Evolutionary conservation across 208 protist genomes (phyloP).

Genomic region (Leishmania gerbilli): DNA sequence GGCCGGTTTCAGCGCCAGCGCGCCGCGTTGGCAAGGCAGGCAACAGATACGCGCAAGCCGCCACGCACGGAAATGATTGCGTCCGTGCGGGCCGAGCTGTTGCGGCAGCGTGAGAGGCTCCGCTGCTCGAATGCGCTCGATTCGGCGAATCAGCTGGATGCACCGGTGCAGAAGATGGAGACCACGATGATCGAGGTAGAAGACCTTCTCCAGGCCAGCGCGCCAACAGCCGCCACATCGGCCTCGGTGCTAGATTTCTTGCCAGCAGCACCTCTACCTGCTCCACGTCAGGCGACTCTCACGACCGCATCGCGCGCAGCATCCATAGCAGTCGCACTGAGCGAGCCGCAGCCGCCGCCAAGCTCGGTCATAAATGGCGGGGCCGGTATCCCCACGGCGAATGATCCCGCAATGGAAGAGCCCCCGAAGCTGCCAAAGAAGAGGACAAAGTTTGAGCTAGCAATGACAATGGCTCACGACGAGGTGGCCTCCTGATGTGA

Average conservation of each 20-base stretch:
- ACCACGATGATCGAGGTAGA: conserved; percentile 31
- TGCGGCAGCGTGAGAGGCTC: conserved; percentile 30
- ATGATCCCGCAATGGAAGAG: not conserved
- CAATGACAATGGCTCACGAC: conserved; percentile 12
- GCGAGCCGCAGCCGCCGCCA: not conserved
- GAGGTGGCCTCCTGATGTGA: not conserved
- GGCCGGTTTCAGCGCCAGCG: conserved; percentile 14
- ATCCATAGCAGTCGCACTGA: no score
- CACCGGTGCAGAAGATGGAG: conserved; percentile 8
- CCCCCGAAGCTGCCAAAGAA: conserved; percentile 12
- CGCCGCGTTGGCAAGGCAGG: not conserved
- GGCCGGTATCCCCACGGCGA: not conserved
- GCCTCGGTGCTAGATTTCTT: conserved; percentile 16
- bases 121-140: not conserved
- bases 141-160: not conserved
- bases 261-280: not conserved
- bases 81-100: conserved; percentile 30
- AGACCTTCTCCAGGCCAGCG: conserved; percentile 7
- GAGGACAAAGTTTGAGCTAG: conserved; percentile 28
- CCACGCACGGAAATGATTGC: conserved; percentile 25
- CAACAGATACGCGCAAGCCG: not conserved
- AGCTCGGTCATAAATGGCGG: not conserved
- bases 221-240: not conserved
- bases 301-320: not conserved
- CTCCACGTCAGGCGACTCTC: not conserved